Evolutionary conservation across 805 yeast genomes (phyloP).

Genomic region (Wickerhamomyces bisporus): DNA sequence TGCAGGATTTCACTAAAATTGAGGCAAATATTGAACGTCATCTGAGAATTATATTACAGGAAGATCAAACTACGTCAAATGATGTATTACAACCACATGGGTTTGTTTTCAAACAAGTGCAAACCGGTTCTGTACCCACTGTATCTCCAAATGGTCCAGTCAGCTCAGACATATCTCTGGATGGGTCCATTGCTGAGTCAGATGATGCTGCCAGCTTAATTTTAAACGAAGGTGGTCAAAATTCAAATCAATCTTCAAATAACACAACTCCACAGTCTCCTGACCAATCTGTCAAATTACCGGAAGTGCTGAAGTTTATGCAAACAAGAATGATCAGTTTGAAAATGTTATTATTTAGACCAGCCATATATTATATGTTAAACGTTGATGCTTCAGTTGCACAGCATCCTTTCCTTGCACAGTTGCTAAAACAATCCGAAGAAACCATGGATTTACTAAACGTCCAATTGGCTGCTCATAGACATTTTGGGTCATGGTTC

Average conservation of each 20-base stretch:
- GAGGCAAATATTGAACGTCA: constrained; percentile 15
- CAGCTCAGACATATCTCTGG: no score
- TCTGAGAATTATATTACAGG: constrained; percentile 11
- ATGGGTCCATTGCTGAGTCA: no score
- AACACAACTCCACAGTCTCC: constrained; percentile 8
- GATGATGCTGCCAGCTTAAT: not conserved
- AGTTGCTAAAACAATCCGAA: constrained; percentile 12
- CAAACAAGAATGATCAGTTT: constrained; percentile 19
- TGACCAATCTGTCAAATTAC: constrained; percentile 6
- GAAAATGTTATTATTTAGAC: constrained; percentile 18
- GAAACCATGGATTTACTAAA: constrained; percentile 18
- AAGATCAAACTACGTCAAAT: constrained; percentile 6
- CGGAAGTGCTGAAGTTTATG: constrained; percentile 20
- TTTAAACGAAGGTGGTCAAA: constrained; percentile 2
- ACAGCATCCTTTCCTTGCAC: constrained; percentile 11
- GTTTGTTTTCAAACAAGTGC: constrained; percentile 12
- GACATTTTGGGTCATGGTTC: constrained; percentile 25
- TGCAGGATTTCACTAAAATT: constrained; percentile 17
- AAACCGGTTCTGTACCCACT: not conserved
- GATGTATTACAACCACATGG: constrained; percentile 19
- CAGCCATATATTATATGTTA: constrained; percentile 14
- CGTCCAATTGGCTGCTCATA: constrained; percentile 19
- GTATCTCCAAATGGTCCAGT: not conserved
- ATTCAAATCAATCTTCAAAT: constrained; percentile 11
- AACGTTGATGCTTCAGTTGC: constrained; percentile 10